phyloP scores from a whole-genome alignment of 2,329 filamentous ascomycete genomes.

The Penicillium concentricum region DNA sequence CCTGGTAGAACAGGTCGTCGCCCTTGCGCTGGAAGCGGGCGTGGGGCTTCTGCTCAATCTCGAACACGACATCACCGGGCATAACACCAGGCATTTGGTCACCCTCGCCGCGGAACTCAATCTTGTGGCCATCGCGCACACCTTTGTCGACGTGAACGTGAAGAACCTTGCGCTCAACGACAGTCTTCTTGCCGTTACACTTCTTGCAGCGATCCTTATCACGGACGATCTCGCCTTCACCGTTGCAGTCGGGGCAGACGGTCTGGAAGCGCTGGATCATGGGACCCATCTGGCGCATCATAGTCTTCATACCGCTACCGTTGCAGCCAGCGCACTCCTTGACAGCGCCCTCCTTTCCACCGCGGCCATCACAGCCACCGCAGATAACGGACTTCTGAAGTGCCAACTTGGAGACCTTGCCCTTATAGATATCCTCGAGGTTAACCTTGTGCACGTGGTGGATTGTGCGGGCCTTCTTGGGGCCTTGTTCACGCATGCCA shows the following conservation, averaged over 20 bases:
- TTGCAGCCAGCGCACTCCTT: slow-evolving; percentile 89
- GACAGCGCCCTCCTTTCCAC: slow-evolving; percentile 97
- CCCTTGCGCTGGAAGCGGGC: slow-evolving; percentile 91
- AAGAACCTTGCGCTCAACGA: slow-evolving; percentile 95
- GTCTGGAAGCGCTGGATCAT: slow-evolving; percentile 99
- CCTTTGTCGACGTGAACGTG: slow-evolving; percentile 97
- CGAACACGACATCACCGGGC: slow-evolving; percentile 94
- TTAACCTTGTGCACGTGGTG: slow-evolving; percentile 98
- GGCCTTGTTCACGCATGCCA: slow-evolving; percentile 76
- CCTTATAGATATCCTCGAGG: slow-evolving; percentile 95
- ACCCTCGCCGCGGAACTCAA: slow-evolving; percentile 95
- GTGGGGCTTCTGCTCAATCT: slow-evolving; percentile 99
- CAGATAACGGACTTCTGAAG: slow-evolving; percentile 98
- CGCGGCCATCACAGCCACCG: slow-evolving; percentile 86
- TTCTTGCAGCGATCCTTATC: slow-evolving; percentile 98
- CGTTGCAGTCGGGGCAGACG: slow-evolving; percentile 96
- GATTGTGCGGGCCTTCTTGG: slow-evolving; percentile 90
- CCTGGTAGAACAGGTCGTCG: slow-evolving; percentile 92
- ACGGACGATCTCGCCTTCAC: slow-evolving; percentile 93
- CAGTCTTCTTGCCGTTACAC: slow-evolving; percentile 96
- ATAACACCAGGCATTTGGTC: slow-evolving; percentile 92
- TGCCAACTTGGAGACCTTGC: slow-evolving; percentile 95
- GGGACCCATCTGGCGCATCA: slow-evolving; percentile 99
- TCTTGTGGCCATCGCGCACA: slow-evolving; percentile 89
- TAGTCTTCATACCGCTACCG: slow-evolving; percentile 96